Percentiles rank a stretch among this genome's conserved stretches.
Evolutionary conservation across 805 yeast species (phyloP).

Genomic region (Cyberlindnera bimundalis): DNA sequence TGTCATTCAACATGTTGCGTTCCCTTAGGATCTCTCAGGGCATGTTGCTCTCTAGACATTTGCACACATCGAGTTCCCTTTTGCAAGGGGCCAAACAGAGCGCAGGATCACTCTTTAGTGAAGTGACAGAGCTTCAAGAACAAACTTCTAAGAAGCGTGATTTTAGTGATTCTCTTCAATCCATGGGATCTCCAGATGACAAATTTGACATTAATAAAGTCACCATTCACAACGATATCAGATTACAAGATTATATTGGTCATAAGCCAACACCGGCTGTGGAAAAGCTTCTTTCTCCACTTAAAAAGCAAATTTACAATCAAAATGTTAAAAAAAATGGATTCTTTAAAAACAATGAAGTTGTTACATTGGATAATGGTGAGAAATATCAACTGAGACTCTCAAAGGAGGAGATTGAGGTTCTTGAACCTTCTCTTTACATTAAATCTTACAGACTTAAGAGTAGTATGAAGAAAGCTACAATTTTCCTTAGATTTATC

Average conservation of each 20-base stretch:
- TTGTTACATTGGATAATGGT: slow-evolving; percentile 41
- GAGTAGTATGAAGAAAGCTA: slow-evolving; percentile 86
- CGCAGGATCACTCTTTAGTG: slow-evolving; percentile 23
- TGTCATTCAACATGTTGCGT: slow-evolving; percentile 5
- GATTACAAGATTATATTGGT: slow-evolving; percentile 47
- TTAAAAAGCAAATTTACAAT: slow-evolving; percentile 63
- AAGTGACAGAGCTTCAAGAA: slow-evolving; percentile 23
- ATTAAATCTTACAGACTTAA: slow-evolving; percentile 77
- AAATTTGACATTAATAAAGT: slow-evolving; percentile 25
- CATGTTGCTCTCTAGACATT: slow-evolving; percentile 1
- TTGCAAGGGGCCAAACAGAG: slow-evolving; percentile 10
- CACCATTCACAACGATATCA: slow-evolving; percentile 32
- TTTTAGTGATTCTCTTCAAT: slow-evolving; percentile 26
- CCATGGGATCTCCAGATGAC: slow-evolving; percentile 21
- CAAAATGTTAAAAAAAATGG: slow-evolving; percentile 56
- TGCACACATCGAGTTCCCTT: slow-evolving; percentile 6
- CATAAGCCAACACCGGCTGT: slow-evolving; percentile 52
- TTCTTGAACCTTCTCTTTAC: slow-evolving; percentile 85
- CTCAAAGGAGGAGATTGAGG: slow-evolving; percentile 62
- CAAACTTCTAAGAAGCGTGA: slow-evolving; percentile 18
- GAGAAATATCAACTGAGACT: slow-evolving; percentile 53
- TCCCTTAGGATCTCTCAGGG: slow-evolving; percentile 3
- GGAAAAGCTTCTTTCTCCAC: slow-evolving; percentile 58
- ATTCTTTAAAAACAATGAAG: slow-evolving; percentile 62
- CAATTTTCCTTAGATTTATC: slow-evolving; percentile 71